Percentiles rank a stretch among this genome's conserved stretches.
These are phyloP conservation scores for Leishmania turanica DNA, from an alignment of 208 protist genomes.

Conservation along the genomic window DNA sequence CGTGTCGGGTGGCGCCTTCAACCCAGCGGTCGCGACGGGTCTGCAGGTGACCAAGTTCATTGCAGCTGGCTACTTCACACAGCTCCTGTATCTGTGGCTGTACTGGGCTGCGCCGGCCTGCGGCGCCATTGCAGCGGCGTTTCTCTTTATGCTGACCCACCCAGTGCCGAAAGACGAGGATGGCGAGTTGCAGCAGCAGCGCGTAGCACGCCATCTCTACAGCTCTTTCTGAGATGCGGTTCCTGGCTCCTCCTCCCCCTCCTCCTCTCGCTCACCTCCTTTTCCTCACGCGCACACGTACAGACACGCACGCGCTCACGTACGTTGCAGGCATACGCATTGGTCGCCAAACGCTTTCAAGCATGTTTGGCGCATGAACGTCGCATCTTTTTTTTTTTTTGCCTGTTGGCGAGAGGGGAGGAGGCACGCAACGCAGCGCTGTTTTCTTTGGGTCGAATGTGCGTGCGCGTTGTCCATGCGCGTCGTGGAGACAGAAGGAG, in stretches of 20 bases:
- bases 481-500: not conserved
- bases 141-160: conserved; percentile 82
- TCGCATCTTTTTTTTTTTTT: not conserved
- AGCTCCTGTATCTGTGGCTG: conserved; percentile 82
- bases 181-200: conserved; percentile 55
- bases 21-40: conserved; percentile 75
- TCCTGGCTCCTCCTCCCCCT: not conserved
- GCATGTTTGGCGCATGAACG: not conserved
- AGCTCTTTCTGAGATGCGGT: conserved; percentile 8
- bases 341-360: not conserved
- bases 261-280: not conserved
- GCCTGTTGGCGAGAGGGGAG: not conserved
- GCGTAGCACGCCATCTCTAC: conserved; percentile 54
- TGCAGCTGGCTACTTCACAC: conserved; percentile 64
- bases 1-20: conserved; percentile 81
- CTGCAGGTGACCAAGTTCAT: conserved; percentile 81
- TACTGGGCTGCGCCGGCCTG: conserved; percentile 80
- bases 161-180: conserved; percentile 58
- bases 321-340: not conserved
- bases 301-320: not conserved
- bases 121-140: conserved; percentile 59
- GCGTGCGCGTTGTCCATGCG: not conserved
- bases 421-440: not conserved
- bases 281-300: not conserved
- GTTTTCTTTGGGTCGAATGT: not conserved